Evolutionary conservation across 169 alveolate species (phyloP).

Genomic region (Plasmodium adleri): DNA sequence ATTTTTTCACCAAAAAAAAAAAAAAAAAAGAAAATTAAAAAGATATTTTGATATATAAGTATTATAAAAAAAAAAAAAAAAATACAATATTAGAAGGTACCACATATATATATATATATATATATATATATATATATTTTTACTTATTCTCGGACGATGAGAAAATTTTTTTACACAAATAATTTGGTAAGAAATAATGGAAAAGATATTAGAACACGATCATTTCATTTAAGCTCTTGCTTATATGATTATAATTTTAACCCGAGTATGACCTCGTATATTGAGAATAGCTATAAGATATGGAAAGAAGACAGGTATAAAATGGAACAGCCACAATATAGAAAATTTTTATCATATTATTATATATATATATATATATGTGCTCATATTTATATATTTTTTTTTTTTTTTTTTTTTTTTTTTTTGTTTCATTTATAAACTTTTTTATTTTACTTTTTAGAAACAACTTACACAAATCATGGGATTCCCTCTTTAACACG

Average conservation of each 20-base stretch:
- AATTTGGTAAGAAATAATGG: slow-evolving; percentile 34
- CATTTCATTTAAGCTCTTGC: slow-evolving; percentile 27
- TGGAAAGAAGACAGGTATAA: slow-evolving; percentile 53
- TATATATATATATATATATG: too few relatives aligned
- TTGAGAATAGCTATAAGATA: slow-evolving; percentile 28
- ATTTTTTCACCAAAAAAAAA: too few relatives aligned
- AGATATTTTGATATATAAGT: slow-evolving; percentile 26
- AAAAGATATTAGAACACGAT: slow-evolving; percentile 3
- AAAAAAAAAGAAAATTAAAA: neutral
- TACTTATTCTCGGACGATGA: slow-evolving; percentile 13
- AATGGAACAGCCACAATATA: neutral
- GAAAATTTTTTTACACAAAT: slow-evolving; percentile 12
- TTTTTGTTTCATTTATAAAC: neutral
- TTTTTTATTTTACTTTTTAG: slow-evolving; percentile 1
- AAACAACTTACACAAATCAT: slow-evolving; percentile 36
- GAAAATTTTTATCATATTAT: neutral
- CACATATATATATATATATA: neutral
- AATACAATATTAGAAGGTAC: neutral
- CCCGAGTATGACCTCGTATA: slow-evolving; percentile 65
- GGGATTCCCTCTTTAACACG: slow-evolving; percentile 37
- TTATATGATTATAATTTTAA: slow-evolving; percentile 19
- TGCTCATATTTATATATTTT: too few relatives aligned
- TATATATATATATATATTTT: neutral
- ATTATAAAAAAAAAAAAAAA: slow-evolving; percentile 4
- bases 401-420: neutral